Conservation (phyloP, 2,329 filamentous ascomycete species). For the Sporothrix curviconia region DNA sequence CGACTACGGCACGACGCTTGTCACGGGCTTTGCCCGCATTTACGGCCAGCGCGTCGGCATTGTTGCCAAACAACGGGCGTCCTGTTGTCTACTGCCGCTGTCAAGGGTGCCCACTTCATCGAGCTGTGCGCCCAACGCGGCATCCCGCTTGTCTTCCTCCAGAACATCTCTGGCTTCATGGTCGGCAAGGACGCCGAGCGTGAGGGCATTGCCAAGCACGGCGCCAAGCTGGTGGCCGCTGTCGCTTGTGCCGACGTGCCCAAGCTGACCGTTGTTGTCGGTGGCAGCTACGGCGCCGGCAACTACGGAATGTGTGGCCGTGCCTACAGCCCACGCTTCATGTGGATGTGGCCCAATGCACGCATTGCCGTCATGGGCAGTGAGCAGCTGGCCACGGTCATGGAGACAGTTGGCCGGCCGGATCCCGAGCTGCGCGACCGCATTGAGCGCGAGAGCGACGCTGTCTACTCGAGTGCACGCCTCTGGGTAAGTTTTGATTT, state of each 20-base stretch:
- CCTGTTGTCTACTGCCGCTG: slow-evolving; percentile 77
- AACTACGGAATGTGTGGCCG: slow-evolving; percentile 99
- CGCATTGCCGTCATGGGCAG: slow-evolving; percentile 93
- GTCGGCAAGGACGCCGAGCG: slow-evolving; percentile 87
- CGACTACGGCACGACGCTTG: slow-evolving; percentile 79
- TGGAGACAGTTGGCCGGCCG: slow-evolving; percentile 80
- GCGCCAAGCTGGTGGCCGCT: slow-evolving; percentile 91
- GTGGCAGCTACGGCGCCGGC: slow-evolving; percentile 83
- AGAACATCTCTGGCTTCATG: slow-evolving; percentile 99
- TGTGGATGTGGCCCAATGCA: slow-evolving; percentile 99
- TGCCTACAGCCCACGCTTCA: slow-evolving; percentile 81
- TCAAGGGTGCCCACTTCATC: slow-evolving; percentile 96
- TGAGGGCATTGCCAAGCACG: slow-evolving; percentile 95
- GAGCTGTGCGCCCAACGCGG: slow-evolving; percentile 87
- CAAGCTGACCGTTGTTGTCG: slow-evolving; percentile 96
- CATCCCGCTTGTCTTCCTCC: slow-evolving; percentile 85
- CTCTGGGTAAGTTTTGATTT: slow-evolving; percentile 73
- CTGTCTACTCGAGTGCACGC: slow-evolving; percentile 78
- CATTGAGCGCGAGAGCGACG: slow-evolving; percentile 86
- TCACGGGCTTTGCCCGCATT: slow-evolving; percentile 86
- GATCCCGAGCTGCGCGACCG: slow-evolving; percentile 75
- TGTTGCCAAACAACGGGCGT: slow-evolving; percentile 94
- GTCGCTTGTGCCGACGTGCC: slow-evolving; percentile 91
- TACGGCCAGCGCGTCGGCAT: slow-evolving; percentile 89
- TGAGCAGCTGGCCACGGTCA: slow-evolving; percentile 85